phyloP scores from a whole-genome alignment of 1,139 yeast genomes.

The Hemisphaericaspora xylofermentans region DNA sequence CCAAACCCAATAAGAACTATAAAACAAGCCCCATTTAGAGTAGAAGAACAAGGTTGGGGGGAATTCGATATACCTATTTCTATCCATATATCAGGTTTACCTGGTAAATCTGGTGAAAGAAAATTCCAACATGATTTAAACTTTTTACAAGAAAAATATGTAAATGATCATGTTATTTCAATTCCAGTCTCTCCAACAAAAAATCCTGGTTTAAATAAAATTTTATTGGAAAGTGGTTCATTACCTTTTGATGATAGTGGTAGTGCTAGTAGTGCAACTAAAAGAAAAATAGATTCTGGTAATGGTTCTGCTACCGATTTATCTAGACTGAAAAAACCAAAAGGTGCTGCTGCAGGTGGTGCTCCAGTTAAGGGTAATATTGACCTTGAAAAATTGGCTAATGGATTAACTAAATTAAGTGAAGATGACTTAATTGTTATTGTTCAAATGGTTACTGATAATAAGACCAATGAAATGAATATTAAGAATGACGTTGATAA shows the following conservation, averaged over 20 bases:
- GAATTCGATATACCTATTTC: slow-evolving; percentile 88
- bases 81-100: slow-evolving; percentile 59
- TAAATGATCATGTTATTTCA: slow-evolving; percentile 70
- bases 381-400: slow-evolving; percentile 88
- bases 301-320: slow-evolving; percentile 20
- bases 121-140: slow-evolving; percentile 87
- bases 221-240: slow-evolving; percentile 78
- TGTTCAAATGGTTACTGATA: slow-evolving; percentile 97
- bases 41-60: slow-evolving; percentile 98
- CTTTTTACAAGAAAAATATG: slow-evolving; percentile 74
- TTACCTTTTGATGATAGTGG: slow-evolving; percentile 52
- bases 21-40: slow-evolving; percentile 83
- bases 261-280: slow-evolving; percentile 11
- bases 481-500: slow-evolving; percentile 94
- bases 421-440: slow-evolving; percentile 94
- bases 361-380: slow-evolving; percentile 66
- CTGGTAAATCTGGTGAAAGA: slow-evolving; percentile 85
- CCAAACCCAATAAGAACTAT: slow-evolving; percentile 80
- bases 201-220: slow-evolving; percentile 63
- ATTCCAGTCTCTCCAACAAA: slow-evolving; percentile 66
- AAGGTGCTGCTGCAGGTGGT: slow-evolving; percentile 39
- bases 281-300: slow-evolving; percentile 14
- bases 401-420: slow-evolving; percentile 79
- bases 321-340: slow-evolving; percentile 65
- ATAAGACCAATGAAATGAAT: slow-evolving; percentile 93